Evolutionary conservation across 768 basidiomycete genomes (phyloP), one percentile per base, ranked within the genome.

Genomic region (Agaricus bisporus): DNA sequence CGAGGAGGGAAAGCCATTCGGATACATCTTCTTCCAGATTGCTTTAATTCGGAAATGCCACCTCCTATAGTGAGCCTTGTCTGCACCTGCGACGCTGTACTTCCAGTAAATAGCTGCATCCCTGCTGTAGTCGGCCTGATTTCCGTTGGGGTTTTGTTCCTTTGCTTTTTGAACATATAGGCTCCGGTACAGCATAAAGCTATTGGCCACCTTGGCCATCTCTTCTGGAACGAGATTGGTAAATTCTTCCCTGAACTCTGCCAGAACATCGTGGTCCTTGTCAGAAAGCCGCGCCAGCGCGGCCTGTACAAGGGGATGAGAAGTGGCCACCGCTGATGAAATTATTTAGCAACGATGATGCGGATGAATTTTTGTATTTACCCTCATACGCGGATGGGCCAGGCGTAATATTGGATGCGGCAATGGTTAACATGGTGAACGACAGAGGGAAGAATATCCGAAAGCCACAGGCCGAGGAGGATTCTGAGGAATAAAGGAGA

Each of bases 171-270:
- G 58, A 48, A 65, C 65, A 41, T 63, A 57, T 5, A 41, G 47
- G 8, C 69, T 72, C 18, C 72, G 70, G 59, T 68, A 72, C 51
- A 69, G 39, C 49, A 73, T 70, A 56, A 73, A 73, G n/a, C 9
- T 12, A 37, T 50, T 50, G n/a, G 25, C 10, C 10, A n/a, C 11
- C 17, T 37, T 20, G 7, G 15, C 10, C 25, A n/a, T 41, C 1
- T 7, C 12, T 41, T 50, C 49, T 5, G 25, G 38, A 22, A 28
- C 15, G n/a, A 50, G 38, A 22, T 20, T 41, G 8, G 49, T 37
- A 25, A 50, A 50, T 14, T 26, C 38, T 12, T n/a, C 29, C 22
- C n/a, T 26, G 25, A 50, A 50, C 6, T 41, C 11, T 12, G 28
- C 12, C 18, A 50, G n/a, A 9, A 41, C 25, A 12, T 41, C 15